phyloP scores from a whole-genome alignment of 176 grass and related monocot genomes.

The Saccharum officinarum region DNA sequence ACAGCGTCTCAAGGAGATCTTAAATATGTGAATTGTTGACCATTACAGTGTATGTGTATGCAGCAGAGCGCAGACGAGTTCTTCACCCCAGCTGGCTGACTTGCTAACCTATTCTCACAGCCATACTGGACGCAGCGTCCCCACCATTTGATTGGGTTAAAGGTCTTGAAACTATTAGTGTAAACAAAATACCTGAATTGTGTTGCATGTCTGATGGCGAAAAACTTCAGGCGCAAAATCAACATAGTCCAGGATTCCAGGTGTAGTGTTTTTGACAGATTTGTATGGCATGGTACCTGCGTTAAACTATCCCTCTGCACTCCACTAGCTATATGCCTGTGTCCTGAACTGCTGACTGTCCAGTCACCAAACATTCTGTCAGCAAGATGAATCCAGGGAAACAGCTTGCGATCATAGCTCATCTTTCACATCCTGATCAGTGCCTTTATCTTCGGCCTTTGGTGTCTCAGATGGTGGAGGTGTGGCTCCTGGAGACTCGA shows the following conservation, averaged over 20 bases:
- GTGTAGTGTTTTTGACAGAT: not conserved
- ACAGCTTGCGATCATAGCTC: conserved; percentile 52
- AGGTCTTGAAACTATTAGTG: not conserved
- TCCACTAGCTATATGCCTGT: not conserved
- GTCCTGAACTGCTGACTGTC: conserved; percentile 6
- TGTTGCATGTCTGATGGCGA: not conserved
- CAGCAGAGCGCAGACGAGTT: not conserved
- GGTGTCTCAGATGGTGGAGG: conserved; percentile 40
- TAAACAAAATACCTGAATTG: not conserved
- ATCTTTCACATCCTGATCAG: conserved; percentile 36
- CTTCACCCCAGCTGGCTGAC: not conserved
- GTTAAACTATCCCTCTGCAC: not conserved
- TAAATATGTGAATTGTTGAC: not conserved
- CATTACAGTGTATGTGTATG: not conserved
- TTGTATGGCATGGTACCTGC: not conserved
- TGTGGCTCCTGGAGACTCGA: conserved; percentile 32
- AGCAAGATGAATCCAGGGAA: not conserved
- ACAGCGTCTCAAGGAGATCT: not conserved
- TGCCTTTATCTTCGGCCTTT: conserved; percentile 28
- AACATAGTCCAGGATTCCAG: not conserved
- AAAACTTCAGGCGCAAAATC: not conserved
- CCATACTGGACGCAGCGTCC: not conserved
- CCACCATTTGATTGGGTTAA: not conserved
- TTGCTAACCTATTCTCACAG: not conserved
- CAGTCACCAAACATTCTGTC: not conserved